Conservation (phyloP, 371 early-diverging fungal genomes). For the Lichtheimia ramosa region DNA sequence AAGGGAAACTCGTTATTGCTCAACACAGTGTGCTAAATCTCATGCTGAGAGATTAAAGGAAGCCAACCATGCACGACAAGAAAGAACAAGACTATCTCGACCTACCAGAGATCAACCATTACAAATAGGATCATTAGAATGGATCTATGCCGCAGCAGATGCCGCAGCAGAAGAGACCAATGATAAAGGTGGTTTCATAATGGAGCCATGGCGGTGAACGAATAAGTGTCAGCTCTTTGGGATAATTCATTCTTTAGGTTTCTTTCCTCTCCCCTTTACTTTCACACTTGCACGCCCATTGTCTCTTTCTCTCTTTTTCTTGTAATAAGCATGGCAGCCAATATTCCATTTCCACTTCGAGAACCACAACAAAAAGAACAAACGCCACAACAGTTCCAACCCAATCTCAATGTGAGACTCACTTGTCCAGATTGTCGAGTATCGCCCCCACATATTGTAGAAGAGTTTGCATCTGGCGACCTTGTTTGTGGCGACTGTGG, state of each 20-base stretch:
- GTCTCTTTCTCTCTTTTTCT: not conserved
- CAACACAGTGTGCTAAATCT: not conserved
- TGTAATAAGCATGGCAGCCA: slow-evolving; percentile 21
- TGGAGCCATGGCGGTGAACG: no score
- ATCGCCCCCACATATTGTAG: slow-evolving; percentile 92
- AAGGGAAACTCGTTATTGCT: not conserved
- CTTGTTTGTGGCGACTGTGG: slow-evolving; percentile 98
- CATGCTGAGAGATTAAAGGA: not conserved
- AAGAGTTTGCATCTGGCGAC: slow-evolving; percentile 94
- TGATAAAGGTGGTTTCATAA: not conserved
- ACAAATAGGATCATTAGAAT: not conserved
- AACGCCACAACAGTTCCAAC: slow-evolving; percentile 32
- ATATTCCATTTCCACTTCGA: slow-evolving; percentile 44
- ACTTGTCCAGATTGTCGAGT: slow-evolving; percentile 84
- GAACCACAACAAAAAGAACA: slow-evolving; percentile 34
- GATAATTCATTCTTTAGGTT: no score
- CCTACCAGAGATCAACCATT: not conserved
- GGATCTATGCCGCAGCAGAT: not conserved
- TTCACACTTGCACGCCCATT: not conserved
- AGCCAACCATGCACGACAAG: not conserved
- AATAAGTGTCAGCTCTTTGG: no score
- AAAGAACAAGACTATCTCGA: not conserved
- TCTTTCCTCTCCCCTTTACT: not conserved
- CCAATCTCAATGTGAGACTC: slow-evolving; percentile 66
- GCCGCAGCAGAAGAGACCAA: slow-evolving; percentile 1